Conservation (phyloP, 2,329 filamentous ascomycete species). For the Ilyonectria mors-panacis region DNA sequence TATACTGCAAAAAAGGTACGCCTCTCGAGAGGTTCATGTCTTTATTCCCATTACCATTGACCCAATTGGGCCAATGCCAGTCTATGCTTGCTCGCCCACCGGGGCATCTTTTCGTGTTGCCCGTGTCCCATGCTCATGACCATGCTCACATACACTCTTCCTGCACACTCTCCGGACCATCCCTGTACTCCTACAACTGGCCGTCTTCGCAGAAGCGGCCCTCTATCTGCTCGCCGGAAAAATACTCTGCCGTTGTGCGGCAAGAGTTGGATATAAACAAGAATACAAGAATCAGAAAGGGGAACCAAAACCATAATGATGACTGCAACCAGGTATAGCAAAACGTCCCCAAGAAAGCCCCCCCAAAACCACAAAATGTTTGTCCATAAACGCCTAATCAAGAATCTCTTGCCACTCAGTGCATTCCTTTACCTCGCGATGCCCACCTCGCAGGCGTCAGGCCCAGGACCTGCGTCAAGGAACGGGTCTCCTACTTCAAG, state of each 20-base stretch:
- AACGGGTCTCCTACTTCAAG: constrained; percentile 66
- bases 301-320: constrained; percentile 12
- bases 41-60: constrained; percentile 27
- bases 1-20: constrained; percentile 28
- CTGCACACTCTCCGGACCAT: constrained; percentile 34
- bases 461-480: constrained; percentile 41
- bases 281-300: constrained; percentile 28
- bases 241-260: constrained; percentile 11
- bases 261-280: constrained; percentile 19
- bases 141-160: constrained; percentile 35
- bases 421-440: constrained; percentile 25
- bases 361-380: constrained; percentile 13
- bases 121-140: constrained; percentile 28
- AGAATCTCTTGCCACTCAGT: background rate
- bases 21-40: constrained; percentile 21
- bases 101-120: constrained; percentile 18
- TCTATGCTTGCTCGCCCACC: constrained; percentile 36
- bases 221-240: constrained; percentile 15
- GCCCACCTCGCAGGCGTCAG: constrained; percentile 31
- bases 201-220: constrained; percentile 35
- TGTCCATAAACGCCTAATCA: constrained; percentile 18
- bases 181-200: constrained; percentile 35
- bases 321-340: background rate
- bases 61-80: constrained; percentile 35
- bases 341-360: constrained; percentile 3